Evolutionary conservation across 2,329 filamentous ascomycete genomes (phyloP), one percentile per base, ranked within the genome.

Genomic region (Cercospora sp.): DNA sequence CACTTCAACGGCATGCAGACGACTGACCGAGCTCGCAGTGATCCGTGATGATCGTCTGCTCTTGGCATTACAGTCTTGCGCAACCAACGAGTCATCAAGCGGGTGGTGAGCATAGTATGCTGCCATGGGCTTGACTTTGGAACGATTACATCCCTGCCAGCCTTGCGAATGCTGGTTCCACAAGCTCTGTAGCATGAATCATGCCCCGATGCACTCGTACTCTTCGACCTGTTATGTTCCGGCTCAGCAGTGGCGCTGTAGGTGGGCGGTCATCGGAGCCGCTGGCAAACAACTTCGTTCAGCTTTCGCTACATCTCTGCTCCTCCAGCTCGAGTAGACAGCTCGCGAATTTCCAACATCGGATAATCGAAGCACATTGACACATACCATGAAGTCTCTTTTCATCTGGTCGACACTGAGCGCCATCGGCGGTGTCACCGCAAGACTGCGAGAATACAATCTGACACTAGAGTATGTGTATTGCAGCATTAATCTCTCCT

Each of bases 381-480:
- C 36, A 42, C 6, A 42, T 42, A 59, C 9, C 8, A 59, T 59
- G 55, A 59, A 59, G 55, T 2, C 28, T 13, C 28, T 36, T 2
- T 13, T 28, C 16, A 31, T 59, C 8, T 23, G 8, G 16, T 59
- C 55, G 7, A 6, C 30, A 20, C 28, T 59, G 8, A n/a, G 55
- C 28, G 28, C 12, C 16, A 36, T 59, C 31, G 30, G 55, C 20
- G 9, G 16, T 20, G 62, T 31, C 13, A 59, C 62, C n/a, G 62
- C 45, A 30, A 45, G 67, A 9, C 26, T 70, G 7, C 63, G 69
- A 13, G 65, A 69, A 18, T 71, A 71, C 58, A 71, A 71, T 59
- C 61, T 70, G n/a, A 71, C 69, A 10, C 63, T 71, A 12, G 63
- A 69, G 53, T 59, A 59, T n/a, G 55, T 59, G 10, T n/a, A 10